Conservation (phyloP, 352 stramenopile genomes). For the Globisporangium sylvaticum region DNA sequence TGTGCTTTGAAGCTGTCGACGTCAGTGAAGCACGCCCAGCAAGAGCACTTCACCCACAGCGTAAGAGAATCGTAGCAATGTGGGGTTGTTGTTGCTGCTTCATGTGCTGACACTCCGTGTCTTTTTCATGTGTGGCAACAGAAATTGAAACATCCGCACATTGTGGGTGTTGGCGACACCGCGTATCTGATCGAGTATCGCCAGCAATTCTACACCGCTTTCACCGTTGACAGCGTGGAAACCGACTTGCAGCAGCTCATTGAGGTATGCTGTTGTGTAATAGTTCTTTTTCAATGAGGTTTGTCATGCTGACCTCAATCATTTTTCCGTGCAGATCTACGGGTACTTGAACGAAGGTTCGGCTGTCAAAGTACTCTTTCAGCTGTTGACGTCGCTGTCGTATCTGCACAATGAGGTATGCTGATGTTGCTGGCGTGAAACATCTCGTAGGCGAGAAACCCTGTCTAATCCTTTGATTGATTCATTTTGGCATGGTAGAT, state of each 20-base stretch:
- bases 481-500: constrained; percentile 31
- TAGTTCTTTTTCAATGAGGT: background rate
- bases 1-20: constrained; percentile 75
- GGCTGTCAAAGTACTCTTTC: constrained; percentile 57
- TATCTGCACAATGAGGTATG: constrained; percentile 72
- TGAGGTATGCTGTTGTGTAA: constrained; percentile 28
- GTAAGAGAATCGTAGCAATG: constrained; percentile 23
- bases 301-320: background rate
- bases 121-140: constrained; percentile 16
- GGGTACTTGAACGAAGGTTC: constrained; percentile 56
- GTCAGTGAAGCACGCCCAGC: constrained; percentile 61
- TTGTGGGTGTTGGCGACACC: constrained; percentile 55
- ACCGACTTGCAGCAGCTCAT: constrained; percentile 74
- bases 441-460: constrained; percentile 1
- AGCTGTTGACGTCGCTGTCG: constrained; percentile 59
- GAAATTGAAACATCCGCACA: constrained; percentile 67
- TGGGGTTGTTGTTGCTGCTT: background rate
- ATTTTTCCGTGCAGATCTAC: constrained; percentile 31
- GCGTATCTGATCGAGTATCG: constrained; percentile 64
- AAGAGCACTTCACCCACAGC: constrained; percentile 69
- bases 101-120: background rate
- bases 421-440: background rate
- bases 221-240: constrained; percentile 68
- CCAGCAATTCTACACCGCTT: constrained; percentile 70
- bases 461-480: background rate